Percentiles rank a stretch among this genome's conserved stretches.
Evolutionary conservation across 2,329 filamentous ascomycete species (phyloP).

Genomic region (Fusarium guadeloupense): DNA sequence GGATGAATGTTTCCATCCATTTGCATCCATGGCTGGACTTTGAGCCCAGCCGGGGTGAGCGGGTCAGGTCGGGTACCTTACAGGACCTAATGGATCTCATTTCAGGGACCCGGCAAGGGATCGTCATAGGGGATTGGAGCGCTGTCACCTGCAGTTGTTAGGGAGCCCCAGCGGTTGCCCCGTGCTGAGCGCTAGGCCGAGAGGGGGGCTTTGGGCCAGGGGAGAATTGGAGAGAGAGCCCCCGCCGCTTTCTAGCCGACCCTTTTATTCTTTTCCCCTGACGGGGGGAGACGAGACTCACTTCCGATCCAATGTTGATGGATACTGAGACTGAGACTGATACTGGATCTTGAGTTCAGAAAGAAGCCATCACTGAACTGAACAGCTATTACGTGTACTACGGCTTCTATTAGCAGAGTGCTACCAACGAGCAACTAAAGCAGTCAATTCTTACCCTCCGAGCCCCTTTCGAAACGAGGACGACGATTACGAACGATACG

Average conservation of each 20-base stretch:
- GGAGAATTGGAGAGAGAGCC: conserved; percentile 11
- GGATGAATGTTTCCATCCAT: neutral
- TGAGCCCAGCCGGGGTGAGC: conserved; percentile 18
- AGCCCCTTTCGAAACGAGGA: neutral
- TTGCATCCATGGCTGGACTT: conserved; percentile 15
- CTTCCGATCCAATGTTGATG: conserved; percentile 8
- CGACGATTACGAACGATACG: conserved; percentile 12
- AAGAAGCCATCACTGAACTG: neutral
- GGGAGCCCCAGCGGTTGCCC: conserved; percentile 23
- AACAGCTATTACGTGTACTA: too few relatives aligned
- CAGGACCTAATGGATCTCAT: conserved; percentile 28
- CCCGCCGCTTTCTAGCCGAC: conserved; percentile 21
- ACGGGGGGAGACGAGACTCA: conserved; percentile 33
- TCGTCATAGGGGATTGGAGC: conserved; percentile 13
- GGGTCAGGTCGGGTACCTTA: conserved; percentile 31
- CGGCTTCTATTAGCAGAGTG: neutral
- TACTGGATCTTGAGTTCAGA: neutral
- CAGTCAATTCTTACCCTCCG: too few relatives aligned
- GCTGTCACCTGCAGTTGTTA: conserved; percentile 22
- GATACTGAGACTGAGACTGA: too few relatives aligned
- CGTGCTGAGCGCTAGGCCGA: conserved; percentile 35
- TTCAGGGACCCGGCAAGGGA: conserved; percentile 36
- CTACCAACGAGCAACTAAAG: too few relatives aligned
- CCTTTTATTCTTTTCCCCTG: conserved; percentile 38
- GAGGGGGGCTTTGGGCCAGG: conserved; percentile 27